phyloP scores from a whole-genome alignment of 257 asterid species.

The Penstemon barbatus region DNA sequence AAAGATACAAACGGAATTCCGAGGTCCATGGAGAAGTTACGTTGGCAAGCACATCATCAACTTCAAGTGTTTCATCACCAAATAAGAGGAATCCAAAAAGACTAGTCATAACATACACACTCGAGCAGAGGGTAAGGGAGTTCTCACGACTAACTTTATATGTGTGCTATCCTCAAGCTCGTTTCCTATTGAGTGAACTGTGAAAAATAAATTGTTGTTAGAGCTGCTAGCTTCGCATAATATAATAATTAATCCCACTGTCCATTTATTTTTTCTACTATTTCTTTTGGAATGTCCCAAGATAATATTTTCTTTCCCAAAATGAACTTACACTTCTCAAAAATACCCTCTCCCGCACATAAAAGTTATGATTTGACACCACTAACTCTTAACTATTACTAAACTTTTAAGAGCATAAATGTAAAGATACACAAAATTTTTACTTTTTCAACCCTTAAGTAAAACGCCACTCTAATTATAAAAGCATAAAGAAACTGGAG shows the following conservation, averaged over 20 bases:
- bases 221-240: conserved; percentile 9
- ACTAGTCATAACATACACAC: conserved; percentile 79
- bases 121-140: conserved; percentile 86
- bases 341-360: too few species aligned
- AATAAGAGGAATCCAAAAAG: conserved; percentile 89
- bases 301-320: too few species aligned
- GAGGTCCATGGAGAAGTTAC: conserved; percentile 81
- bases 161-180: conserved; percentile 89
- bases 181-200: conserved; percentile 93
- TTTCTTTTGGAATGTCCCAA: too few species aligned
- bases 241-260: background rate
- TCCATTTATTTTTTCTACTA: too few species aligned
- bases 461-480: too few species aligned
- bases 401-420: too few species aligned
- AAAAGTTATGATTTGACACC: too few species aligned
- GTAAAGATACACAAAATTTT: too few species aligned
- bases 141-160: conserved; percentile 76
- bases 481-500: too few species aligned
- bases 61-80: conserved; percentile 83
- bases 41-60: conserved; percentile 97
- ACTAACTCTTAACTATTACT: too few species aligned
- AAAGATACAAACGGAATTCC: conserved; percentile 82
- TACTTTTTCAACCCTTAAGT: too few species aligned
- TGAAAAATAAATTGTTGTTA: conserved; percentile 27
- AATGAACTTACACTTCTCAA: too few species aligned